phyloP scores from a whole-genome alignment of 1,139 yeast genomes.

The Hanseniaspora sp. region DNA sequence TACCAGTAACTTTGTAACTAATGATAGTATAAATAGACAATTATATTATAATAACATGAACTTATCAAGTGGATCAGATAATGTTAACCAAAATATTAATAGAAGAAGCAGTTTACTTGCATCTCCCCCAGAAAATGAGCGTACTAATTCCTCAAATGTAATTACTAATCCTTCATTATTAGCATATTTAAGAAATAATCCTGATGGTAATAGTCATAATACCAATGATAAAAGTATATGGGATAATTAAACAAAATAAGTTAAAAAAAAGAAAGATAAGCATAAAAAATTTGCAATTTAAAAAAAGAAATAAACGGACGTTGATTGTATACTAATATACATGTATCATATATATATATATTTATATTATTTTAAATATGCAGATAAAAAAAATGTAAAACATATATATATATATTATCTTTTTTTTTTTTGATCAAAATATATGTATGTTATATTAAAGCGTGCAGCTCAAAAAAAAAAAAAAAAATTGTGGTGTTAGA shows the following conservation, averaged over 20 bases:
- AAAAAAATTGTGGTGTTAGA: conserved; percentile 12
- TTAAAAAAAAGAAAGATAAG: neutral
- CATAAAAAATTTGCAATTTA: neutral
- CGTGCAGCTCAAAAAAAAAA: neutral
- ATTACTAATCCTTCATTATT: neutral
- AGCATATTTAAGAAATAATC: neutral
- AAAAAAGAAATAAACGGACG: too few species aligned
- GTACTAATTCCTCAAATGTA: neutral
- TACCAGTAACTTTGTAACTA: neutral
- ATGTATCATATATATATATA: neutral
- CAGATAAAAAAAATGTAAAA: too few species aligned
- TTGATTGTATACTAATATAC: too few species aligned
- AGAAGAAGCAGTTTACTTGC: neutral
- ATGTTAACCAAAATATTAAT: neutral
- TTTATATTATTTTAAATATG: neutral
- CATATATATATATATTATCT: neutral
- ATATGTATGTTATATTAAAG: neutral
- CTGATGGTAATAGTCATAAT: neutral
- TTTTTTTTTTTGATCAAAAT: neutral
- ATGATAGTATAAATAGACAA: neutral
- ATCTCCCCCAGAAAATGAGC: neutral
- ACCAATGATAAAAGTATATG: neutral
- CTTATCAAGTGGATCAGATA: neutral
- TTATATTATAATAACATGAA: neutral
- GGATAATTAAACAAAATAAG: neutral